These are phyloP conservation scores for Trichoderma cornu-damae DNA, from an alignment of 2,329 filamentous ascomycete genomes.

Conservation along the genomic window DNA sequence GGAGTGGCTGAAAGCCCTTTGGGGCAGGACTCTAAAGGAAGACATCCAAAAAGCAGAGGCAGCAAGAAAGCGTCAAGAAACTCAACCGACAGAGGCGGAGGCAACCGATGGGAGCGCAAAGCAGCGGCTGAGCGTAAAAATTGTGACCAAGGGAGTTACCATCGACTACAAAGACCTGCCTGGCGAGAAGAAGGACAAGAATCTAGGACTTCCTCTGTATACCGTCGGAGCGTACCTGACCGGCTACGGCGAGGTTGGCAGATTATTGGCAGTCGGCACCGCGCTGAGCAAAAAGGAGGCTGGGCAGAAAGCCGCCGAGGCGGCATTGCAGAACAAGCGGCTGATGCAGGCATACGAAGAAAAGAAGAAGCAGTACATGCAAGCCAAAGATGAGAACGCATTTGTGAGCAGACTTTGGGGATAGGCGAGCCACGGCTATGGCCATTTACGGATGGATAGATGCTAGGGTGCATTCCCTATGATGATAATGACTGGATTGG, in stretches of 20 bases:
- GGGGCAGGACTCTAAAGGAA: constrained; percentile 58
- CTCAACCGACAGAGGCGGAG: constrained; percentile 3
- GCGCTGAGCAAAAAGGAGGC: constrained; percentile 66
- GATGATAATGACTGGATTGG: background rate
- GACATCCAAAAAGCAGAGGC: constrained; percentile 41
- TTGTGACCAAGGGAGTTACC: constrained; percentile 54
- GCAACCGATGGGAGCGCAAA: constrained; percentile 25
- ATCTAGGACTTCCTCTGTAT: constrained; percentile 52
- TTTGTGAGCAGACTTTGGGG: background rate
- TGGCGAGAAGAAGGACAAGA: constrained; percentile 49
- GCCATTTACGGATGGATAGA: background rate
- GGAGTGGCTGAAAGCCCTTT: constrained; percentile 69
- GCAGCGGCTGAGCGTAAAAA: constrained; percentile 29
- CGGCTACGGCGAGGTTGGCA: constrained; percentile 62
- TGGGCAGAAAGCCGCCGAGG: constrained; percentile 58
- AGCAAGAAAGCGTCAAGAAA: background rate
- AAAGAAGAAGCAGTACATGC: constrained; percentile 44
- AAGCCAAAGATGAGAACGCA: constrained; percentile 23
- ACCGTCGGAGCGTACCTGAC: constrained; percentile 60
- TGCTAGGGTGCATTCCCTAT: background rate
- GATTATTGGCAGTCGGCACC: constrained; percentile 58
- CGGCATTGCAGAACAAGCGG: constrained; percentile 62
- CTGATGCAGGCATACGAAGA: constrained; percentile 47
- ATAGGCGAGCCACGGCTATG: background rate
- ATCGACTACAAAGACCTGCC: constrained; percentile 58